Evolutionary conservation across 192 early-diverging fungal species (phyloP).

Genomic region (Gaertneriomyces semiglobifer): DNA sequence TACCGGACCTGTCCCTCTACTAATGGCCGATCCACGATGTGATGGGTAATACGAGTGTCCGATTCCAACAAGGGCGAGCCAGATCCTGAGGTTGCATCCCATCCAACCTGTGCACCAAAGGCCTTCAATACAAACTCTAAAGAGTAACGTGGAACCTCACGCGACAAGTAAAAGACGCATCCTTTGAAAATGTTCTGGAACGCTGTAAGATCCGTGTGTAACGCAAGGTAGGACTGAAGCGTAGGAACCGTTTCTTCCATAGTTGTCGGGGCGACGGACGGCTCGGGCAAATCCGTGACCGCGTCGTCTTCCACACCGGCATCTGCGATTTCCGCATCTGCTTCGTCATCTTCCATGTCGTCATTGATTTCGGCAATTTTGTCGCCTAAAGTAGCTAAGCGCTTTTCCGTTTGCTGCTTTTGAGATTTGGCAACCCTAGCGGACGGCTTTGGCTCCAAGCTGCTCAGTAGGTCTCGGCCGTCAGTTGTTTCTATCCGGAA

Average conservation of each 20-base stretch:
- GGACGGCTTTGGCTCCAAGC: constrained; percentile 5
- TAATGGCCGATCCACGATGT: constrained; percentile 81
- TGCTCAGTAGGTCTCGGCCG: constrained; percentile 35
- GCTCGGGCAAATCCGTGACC: constrained; percentile 26
- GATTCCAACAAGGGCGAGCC: constrained; percentile 76
- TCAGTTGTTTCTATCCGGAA: constrained; percentile 59
- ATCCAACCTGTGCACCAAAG: constrained; percentile 87
- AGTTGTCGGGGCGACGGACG: constrained; percentile 33
- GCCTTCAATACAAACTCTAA: constrained; percentile 87
- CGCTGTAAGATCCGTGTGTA: constrained; percentile 7
- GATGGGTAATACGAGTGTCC: constrained; percentile 84
- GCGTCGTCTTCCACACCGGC: constrained; percentile 26
- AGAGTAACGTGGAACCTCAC: constrained; percentile 90
- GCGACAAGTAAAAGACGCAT: constrained; percentile 79
- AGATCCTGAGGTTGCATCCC: constrained; percentile 73
- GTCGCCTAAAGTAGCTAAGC: constrained; percentile 2
- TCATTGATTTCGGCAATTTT: constrained; percentile 14
- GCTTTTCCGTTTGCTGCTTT: constrained; percentile 44
- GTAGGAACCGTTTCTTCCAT: constrained; percentile 31
- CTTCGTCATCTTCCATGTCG: constrained; percentile 22
- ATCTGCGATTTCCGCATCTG: constrained; percentile 27
- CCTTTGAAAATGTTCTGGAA: constrained; percentile 53
- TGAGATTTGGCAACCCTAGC: constrained; percentile 31
- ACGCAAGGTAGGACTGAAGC: constrained; percentile 3
- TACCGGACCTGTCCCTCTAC: constrained; percentile 9